Percentiles rank a stretch among this genome's conserved stretches.
Conservation (phyloP, 2,329 filamentous ascomycete species). For the Sporothrix protearum region DNA sequence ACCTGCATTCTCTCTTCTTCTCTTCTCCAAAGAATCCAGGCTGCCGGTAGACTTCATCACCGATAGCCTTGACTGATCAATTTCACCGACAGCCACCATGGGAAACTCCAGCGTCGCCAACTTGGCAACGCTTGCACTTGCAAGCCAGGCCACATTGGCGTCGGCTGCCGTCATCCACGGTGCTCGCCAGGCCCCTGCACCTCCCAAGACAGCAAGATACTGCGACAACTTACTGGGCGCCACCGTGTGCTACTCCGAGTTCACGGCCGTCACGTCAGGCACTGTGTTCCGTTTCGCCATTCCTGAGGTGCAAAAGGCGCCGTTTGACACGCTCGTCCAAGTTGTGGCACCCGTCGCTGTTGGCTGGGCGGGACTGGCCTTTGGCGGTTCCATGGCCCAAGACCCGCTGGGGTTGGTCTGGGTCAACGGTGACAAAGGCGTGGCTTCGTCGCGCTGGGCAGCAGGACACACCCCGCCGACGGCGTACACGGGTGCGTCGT, state of each 20-base stretch:
- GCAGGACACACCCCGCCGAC: slow-evolving; percentile 27
- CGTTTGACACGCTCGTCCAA: slow-evolving; percentile 39
- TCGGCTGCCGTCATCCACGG: background rate
- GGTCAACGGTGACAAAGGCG: slow-evolving; percentile 37
- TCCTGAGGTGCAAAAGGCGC: slow-evolving; percentile 33
- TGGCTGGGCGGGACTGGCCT: slow-evolving; percentile 41
- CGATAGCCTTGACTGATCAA: background rate
- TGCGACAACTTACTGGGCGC: slow-evolving; percentile 29
- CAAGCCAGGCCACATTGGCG: slow-evolving; percentile 1
- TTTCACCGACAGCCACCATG: background rate
- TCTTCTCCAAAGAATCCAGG: background rate
- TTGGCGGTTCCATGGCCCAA: slow-evolving; percentile 40
- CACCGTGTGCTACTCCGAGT: slow-evolving; percentile 33
- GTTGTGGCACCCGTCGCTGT: slow-evolving; percentile 38
- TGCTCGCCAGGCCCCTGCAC: background rate
- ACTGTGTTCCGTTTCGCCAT: slow-evolving; percentile 34
- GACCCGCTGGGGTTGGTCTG: slow-evolving; percentile 40
- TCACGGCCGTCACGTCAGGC: slow-evolving; percentile 27
- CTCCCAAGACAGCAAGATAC: slow-evolving; percentile 22
- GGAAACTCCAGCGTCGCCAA: background rate
- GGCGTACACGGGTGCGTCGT: slow-evolving; percentile 29
- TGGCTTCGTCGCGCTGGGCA: slow-evolving; percentile 40
- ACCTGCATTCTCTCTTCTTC: background rate
- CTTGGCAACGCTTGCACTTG: slow-evolving; percentile 16
- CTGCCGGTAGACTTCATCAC: background rate